These are phyloP conservation scores for Scheffersomyces segobiensis DNA, from an alignment of 1,139 yeast species.

Conservation along the genomic window DNA sequence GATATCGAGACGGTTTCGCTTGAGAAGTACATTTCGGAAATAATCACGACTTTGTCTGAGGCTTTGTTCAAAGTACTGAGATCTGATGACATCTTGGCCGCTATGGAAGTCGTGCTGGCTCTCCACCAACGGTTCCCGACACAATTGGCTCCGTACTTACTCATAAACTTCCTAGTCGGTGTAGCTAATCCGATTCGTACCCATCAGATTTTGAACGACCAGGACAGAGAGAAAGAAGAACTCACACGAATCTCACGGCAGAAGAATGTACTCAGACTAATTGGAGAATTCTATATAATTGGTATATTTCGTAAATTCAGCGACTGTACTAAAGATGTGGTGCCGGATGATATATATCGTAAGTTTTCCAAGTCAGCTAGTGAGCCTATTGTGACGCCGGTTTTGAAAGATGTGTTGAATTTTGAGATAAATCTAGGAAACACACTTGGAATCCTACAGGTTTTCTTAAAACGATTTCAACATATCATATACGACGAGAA, in stretches of 20 bases:
- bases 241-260: conserved; percentile 43
- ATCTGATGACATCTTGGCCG: conserved; percentile 61
- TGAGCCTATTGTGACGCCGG: conserved; percentile 46
- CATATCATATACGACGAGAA: conserved; percentile 14
- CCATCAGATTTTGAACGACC: not conserved
- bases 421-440: conserved; percentile 50
- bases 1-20: conserved; percentile 67
- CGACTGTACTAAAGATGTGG: conserved; percentile 28
- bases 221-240: conserved; percentile 45
- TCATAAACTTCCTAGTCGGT: conserved; percentile 48
- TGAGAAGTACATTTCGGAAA: conserved; percentile 76
- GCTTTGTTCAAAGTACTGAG: conserved; percentile 58
- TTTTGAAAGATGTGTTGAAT: conserved; percentile 56
- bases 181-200: conserved; percentile 37
- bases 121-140: conserved; percentile 72
- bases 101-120: conserved; percentile 67
- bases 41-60: conserved; percentile 63
- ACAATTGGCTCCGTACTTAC: conserved; percentile 53
- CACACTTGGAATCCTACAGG: conserved; percentile 47
- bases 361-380: conserved; percentile 17
- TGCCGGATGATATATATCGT: conserved; percentile 24
- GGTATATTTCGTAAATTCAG: conserved; percentile 53
- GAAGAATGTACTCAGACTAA: conserved; percentile 51
- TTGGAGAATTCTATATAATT: conserved; percentile 64
- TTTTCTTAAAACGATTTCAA: conserved; percentile 54